Percentiles rank a stretch among this genome's conserved stretches.
phyloP scores from a whole-genome alignment of 116 monocot species.

The Cymodocea nodosa region DNA sequence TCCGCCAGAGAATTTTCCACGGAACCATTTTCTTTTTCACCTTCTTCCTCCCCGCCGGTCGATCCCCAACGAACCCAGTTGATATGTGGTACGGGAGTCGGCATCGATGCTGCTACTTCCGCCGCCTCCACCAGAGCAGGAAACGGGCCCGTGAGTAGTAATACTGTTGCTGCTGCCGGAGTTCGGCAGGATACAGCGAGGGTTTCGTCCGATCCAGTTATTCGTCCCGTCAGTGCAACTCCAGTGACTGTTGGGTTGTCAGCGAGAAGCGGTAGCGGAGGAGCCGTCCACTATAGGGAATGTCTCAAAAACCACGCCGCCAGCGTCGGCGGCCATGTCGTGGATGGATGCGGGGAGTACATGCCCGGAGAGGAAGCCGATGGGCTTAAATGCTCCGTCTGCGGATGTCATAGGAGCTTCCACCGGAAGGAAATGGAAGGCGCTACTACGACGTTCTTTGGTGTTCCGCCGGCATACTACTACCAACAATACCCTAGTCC shows the following conservation, averaged over 20 bases:
- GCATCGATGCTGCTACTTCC: too few species aligned
- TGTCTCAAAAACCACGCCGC: conserved; percentile 62
- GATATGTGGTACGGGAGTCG: neutral
- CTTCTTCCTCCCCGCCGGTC: neutral
- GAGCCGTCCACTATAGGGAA: conserved; percentile 24
- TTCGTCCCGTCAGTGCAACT: conserved; percentile 4
- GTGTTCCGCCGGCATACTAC: neutral
- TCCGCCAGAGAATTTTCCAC: neutral
- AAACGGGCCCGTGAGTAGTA: neutral
- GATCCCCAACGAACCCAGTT: neutral
- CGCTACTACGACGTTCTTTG: neutral
- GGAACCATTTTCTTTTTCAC: neutral
- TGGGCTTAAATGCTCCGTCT: conserved; percentile 59
- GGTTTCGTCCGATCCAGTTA: conserved; percentile 4
- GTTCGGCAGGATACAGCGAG: neutral
- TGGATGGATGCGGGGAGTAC: conserved; percentile 71
- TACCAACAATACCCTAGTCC: neutral
- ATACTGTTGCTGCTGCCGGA: neutral
- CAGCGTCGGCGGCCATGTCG: conserved; percentile 35
- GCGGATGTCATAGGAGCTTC: conserved; percentile 88
- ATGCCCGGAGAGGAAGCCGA: conserved; percentile 24
- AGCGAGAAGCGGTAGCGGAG: neutral
- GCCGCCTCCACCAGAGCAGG: too few species aligned
- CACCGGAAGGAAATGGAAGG: conserved; percentile 39
- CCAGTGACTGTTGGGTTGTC: neutral